phyloP scores from a whole-genome alignment of 1,139 yeast genomes.

The Meyerozyma athensensis region DNA sequence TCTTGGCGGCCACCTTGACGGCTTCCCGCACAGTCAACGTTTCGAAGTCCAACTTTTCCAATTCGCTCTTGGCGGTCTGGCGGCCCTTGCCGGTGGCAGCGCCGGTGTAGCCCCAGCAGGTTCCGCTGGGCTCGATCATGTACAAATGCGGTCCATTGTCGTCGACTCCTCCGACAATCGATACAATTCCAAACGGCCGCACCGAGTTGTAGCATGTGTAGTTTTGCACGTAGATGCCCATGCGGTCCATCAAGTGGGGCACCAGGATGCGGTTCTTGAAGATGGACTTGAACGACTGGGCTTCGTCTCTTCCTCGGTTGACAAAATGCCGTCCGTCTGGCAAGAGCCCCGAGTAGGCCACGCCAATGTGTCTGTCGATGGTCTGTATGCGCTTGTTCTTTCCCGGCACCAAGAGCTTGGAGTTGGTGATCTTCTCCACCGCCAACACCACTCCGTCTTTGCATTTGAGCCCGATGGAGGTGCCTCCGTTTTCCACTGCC shows the following conservation, averaged over 20 bases:
- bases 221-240: slow-evolving; percentile 92
- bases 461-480: slow-evolving; percentile 88
- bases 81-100: slow-evolving; percentile 99
- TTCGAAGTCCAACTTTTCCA: slow-evolving; percentile 81
- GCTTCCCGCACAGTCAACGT: slow-evolving; percentile 74
- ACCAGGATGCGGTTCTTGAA: slow-evolving; percentile 77
- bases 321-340: slow-evolving; percentile 97
- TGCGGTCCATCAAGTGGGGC: slow-evolving; percentile 78
- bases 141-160: slow-evolving; percentile 84
- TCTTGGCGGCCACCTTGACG: slow-evolving; percentile 87
- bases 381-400: slow-evolving; percentile 88
- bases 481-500: slow-evolving; percentile 97
- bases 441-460: slow-evolving; percentile 93
- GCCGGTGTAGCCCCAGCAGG: slow-evolving; percentile 95
- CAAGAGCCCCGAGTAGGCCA: slow-evolving; percentile 87
- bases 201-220: slow-evolving; percentile 95
- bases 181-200: slow-evolving; percentile 92
- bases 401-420: slow-evolving; percentile 85
- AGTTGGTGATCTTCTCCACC: slow-evolving; percentile 85
- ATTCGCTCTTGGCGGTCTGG: slow-evolving; percentile 91
- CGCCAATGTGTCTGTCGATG: slow-evolving; percentile 90
- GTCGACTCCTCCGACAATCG: slow-evolving; percentile 92
- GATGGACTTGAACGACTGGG: slow-evolving; percentile 68
- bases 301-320: slow-evolving; percentile 89
- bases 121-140: slow-evolving; percentile 97